A percentile compares a stretch with the other conserved stretches of the same genome.
These are phyloP conservation scores for Streptanthus diversifolius DNA, from an alignment of 345 rosid genomes.

Conservation along the genomic window DNA sequence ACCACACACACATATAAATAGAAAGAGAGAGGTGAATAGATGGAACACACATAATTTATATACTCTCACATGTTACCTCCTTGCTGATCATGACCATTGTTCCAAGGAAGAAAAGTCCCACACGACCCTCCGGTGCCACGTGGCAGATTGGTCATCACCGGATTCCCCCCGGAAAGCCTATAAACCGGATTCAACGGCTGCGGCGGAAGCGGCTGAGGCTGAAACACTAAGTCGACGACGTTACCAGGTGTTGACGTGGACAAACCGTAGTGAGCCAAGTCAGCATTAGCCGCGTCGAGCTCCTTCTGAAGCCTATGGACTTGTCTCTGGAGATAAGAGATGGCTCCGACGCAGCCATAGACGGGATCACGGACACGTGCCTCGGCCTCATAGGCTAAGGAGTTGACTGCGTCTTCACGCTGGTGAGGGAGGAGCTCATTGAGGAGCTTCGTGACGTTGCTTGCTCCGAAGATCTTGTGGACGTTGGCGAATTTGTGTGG, in stretches of 20 bases:
- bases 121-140: constrained; percentile 38
- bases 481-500: constrained; percentile 91
- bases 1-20: neutral
- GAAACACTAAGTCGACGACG: constrained; percentile 28
- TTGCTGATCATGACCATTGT: constrained; percentile 50
- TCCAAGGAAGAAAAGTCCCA: constrained; percentile 50
- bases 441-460: constrained; percentile 88
- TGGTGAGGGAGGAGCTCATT: constrained; percentile 88
- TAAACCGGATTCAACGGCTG: constrained; percentile 22
- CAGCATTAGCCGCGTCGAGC: constrained; percentile 79
- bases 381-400: constrained; percentile 93
- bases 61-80: constrained; percentile 54
- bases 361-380: constrained; percentile 91
- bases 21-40: neutral
- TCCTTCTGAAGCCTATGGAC: constrained; percentile 92
- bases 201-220: constrained; percentile 29
- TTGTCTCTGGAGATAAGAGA: constrained; percentile 86
- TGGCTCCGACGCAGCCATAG: constrained; percentile 86
- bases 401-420: constrained; percentile 90
- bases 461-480: constrained; percentile 96
- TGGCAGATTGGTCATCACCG: constrained; percentile 35
- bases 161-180: constrained; percentile 19
- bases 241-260: constrained; percentile 38
- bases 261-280: constrained; percentile 61
- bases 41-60: constrained; percentile 13